These are phyloP conservation scores for Waitea zeae DNA, from an alignment of 1,284 basidiomycete species.

Conservation along the genomic window DNA sequence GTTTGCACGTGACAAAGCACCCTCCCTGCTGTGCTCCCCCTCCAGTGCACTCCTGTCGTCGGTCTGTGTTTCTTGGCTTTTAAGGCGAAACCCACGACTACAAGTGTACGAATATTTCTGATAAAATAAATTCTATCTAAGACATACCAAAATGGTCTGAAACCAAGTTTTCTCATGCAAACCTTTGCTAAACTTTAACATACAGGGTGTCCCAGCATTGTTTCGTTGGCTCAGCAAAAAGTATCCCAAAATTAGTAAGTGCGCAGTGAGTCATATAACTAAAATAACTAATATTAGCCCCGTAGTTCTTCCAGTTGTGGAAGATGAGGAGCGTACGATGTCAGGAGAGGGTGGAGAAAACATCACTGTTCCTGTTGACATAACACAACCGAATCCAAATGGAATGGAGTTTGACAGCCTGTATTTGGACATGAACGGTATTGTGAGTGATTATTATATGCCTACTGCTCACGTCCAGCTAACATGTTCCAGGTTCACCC, in stretches of 20 bases:
- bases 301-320: slow-evolving; percentile 59
- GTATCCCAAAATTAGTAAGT: slow-evolving; percentile 85
- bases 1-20: no score
- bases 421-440: slow-evolving; percentile 90
- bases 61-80: no score
- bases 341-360: slow-evolving; percentile 50
- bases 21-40: no score
- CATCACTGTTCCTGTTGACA: slow-evolving; percentile 70
- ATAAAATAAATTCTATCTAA: no score
- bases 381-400: slow-evolving; percentile 84
- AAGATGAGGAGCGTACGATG: slow-evolving; percentile 65
- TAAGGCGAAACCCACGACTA: no score
- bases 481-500: slow-evolving; percentile 67
- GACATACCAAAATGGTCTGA: no score
- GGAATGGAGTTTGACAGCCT: slow-evolving; percentile 91
- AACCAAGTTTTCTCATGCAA: no score
- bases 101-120: no score
- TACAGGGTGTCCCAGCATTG: slow-evolving; percentile 92
- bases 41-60: no score
- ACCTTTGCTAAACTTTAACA: no score
- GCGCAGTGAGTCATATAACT: background rate
- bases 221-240: slow-evolving; percentile 94
- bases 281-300: slow-evolving; percentile 1
- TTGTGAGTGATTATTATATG: slow-evolving; percentile 27
- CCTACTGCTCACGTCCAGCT: slow-evolving; percentile 4